phyloP scores from a whole-genome alignment of 306 rosid species.

The Prunus campanulata region DNA sequence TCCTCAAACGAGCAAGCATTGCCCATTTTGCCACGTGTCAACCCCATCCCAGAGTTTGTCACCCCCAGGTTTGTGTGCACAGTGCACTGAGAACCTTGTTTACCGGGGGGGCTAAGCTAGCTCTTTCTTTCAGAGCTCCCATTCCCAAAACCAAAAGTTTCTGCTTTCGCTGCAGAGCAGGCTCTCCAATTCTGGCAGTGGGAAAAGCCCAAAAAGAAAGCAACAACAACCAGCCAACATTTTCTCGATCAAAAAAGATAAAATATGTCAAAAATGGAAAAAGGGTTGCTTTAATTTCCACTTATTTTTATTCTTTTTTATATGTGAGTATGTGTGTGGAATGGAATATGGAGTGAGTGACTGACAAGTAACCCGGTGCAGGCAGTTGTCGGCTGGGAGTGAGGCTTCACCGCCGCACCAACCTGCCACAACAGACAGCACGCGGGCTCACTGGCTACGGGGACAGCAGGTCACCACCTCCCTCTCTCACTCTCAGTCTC shows the following conservation, averaged over 20 bases:
- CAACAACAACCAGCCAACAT: background rate
- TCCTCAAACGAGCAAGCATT: conserved; percentile 16
- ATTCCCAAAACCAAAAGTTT: background rate
- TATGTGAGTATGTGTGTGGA: background rate
- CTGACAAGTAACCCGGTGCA: conserved; percentile 81
- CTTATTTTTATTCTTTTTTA: background rate
- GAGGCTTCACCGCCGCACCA: conserved; percentile 46
- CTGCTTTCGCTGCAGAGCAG: background rate
- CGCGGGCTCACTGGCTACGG: conserved; percentile 56
- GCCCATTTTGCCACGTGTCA: conserved; percentile 35
- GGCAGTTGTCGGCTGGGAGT: conserved; percentile 55
- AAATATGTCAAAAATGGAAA: background rate
- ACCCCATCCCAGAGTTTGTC: background rate
- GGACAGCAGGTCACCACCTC: conserved; percentile 40
- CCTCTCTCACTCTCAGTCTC: background rate
- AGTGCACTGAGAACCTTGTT: conserved; percentile 39
- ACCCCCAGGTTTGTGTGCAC: background rate
- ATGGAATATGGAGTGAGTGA: conserved; percentile 26
- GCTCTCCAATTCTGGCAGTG: conserved; percentile 42
- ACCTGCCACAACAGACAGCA: conserved; percentile 51
- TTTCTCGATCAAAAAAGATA: conserved; percentile 26
- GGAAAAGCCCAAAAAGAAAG: background rate
- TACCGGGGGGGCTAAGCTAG: conserved; percentile 33
- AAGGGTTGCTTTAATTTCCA: background rate
- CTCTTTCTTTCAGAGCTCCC: background rate